Evolutionary conservation across 805 yeast genomes (phyloP).

Genomic region (Candida koratica): DNA sequence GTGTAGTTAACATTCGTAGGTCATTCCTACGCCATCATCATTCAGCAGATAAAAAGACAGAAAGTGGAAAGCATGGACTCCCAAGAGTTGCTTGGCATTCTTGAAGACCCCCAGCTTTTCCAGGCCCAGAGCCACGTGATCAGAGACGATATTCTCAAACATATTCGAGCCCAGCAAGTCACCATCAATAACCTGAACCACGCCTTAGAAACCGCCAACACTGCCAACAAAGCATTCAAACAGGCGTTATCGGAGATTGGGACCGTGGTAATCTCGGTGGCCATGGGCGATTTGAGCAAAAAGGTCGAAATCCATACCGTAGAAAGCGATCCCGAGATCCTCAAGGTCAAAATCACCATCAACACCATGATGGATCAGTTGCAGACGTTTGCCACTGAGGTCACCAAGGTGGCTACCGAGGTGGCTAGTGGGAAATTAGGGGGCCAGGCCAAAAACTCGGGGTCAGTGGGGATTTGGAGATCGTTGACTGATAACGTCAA

Average conservation of each 20-base stretch:
- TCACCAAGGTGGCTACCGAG: constrained; percentile 81
- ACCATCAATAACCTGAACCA: constrained; percentile 23
- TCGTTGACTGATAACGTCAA: constrained; percentile 79
- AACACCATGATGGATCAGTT: constrained; percentile 88
- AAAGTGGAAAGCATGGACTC: constrained; percentile 26
- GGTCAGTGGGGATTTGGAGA: constrained; percentile 88
- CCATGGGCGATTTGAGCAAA: constrained; percentile 82
- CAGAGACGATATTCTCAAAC: constrained; percentile 28
- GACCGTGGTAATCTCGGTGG: constrained; percentile 81
- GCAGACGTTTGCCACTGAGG: constrained; percentile 76
- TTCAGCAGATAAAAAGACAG: constrained; percentile 18
- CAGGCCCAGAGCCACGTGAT: constrained; percentile 25
- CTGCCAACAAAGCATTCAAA: constrained; percentile 69
- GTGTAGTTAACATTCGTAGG: too few species aligned
- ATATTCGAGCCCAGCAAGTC: constrained; percentile 29
- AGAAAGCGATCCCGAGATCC: constrained; percentile 74
- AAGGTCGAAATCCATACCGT: constrained; percentile 70
- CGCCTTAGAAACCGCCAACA: constrained; percentile 33
- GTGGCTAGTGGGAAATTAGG: constrained; percentile 89
- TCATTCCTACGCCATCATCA: too few species aligned
- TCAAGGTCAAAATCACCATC: constrained; percentile 74
- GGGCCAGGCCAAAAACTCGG: constrained; percentile 80
- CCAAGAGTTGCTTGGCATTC: constrained; percentile 28
- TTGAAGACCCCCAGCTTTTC: constrained; percentile 37
- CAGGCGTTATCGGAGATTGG: constrained; percentile 76